Percentiles rank a stretch among this genome's conserved stretches.
Conservation (phyloP, 2,329 filamentous ascomycete genomes). For the Xylaria sp. region DNA sequence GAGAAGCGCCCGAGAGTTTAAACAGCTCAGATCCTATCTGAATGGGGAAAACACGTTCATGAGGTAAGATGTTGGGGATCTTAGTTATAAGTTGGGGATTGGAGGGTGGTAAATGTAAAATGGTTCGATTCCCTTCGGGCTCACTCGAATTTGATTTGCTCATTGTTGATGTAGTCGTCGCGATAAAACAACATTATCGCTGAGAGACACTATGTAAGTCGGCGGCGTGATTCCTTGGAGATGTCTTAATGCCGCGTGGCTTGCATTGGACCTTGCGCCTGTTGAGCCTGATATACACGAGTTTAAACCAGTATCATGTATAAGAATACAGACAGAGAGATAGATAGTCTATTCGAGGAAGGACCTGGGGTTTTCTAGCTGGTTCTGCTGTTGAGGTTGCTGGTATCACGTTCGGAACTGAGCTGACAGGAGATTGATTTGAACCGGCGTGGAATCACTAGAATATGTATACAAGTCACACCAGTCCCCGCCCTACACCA, state of each 20-base stretch:
- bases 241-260: conserved; percentile 8
- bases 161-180: conserved; percentile 41
- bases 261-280: conserved; percentile 19
- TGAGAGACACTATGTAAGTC: conserved; percentile 13
- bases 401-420: not conserved
- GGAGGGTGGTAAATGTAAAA: conserved; percentile 46
- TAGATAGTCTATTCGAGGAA: not conserved
- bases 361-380: not conserved
- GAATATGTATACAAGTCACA: conserved; percentile 11
- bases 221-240: conserved; percentile 8
- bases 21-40: conserved; percentile 79
- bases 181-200: conserved; percentile 42
- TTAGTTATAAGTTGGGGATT: conserved; percentile 53
- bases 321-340: not conserved
- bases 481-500: not conserved
- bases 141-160: conserved; percentile 47
- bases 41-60: conserved; percentile 78
- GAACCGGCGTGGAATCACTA: conserved; percentile 29
- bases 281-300: conserved; percentile 8
- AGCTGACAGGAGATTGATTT: conserved; percentile 19
- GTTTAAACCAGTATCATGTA: not conserved
- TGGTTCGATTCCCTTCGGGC: conserved; percentile 43
- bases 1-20: conserved; percentile 76
- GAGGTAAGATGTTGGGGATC: conserved; percentile 70
- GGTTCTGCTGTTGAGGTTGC: conserved; percentile 19